Conservation (phyloP, 495 filamentous ascomycete species). For the Opeltia flavorubescens region DNA sequence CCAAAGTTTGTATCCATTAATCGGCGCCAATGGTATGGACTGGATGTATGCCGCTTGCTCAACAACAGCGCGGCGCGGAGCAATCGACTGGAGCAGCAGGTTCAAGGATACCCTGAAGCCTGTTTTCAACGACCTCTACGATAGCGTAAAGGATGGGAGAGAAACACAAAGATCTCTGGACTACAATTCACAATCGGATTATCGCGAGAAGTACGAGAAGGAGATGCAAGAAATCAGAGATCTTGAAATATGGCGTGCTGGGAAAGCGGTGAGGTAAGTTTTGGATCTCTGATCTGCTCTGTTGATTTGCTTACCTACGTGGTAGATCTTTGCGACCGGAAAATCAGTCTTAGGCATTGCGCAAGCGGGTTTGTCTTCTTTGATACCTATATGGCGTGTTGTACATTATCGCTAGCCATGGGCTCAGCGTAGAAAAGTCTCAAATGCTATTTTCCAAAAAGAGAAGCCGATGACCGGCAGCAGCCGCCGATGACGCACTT, state of each 20-base stretch:
- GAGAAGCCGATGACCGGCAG: too few species aligned
- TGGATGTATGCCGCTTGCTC: slow-evolving; percentile 99
- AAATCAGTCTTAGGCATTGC: slow-evolving; percentile 63
- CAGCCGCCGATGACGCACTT: too few species aligned
- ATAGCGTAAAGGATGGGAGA: slow-evolving; percentile 70
- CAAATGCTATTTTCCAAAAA: too few species aligned
- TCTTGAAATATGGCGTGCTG: slow-evolving; percentile 96
- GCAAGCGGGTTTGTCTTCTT: neutral
- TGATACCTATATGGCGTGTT: slow-evolving; percentile 1
- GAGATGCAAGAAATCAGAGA: slow-evolving; percentile 94
- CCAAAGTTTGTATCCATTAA: slow-evolving; percentile 92
- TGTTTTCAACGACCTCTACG: slow-evolving; percentile 92
- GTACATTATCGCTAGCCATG: neutral
- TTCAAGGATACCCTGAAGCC: slow-evolving; percentile 98
- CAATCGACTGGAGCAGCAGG: slow-evolving; percentile 89
- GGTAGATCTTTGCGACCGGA: slow-evolving; percentile 69
- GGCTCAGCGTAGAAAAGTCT: neutral
- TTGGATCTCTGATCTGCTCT: neutral
- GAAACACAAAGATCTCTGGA: slow-evolving; percentile 91
- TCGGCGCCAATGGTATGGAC: slow-evolving; percentile 95
- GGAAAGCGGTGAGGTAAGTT: slow-evolving; percentile 78
- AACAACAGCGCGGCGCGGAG: slow-evolving; percentile 92
- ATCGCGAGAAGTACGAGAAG: slow-evolving; percentile 87
- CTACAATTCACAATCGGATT: slow-evolving; percentile 88
- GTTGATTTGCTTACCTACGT: slow-evolving; percentile 15